Base-by-base conservation (phyloP, 768 basidiomycete species). In the Leccinum variicolor region DNA sequence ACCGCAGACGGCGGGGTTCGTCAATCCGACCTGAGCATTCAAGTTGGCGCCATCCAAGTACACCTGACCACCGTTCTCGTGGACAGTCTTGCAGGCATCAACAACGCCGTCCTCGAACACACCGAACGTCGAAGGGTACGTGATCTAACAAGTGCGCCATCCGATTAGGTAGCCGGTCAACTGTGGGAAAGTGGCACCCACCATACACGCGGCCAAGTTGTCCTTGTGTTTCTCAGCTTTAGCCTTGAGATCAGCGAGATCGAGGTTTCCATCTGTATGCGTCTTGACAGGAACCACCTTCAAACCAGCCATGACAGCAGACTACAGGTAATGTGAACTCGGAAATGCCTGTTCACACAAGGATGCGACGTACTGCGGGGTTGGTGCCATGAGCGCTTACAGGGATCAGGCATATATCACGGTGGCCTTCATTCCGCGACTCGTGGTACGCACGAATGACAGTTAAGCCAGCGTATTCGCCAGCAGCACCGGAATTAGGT, bases 341-440 rank as follows among this genome's bases (percentile, higher is more conserved):
- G 52, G 28, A 14, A 33, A 50, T n/a, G 23, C 49, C 39, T 34
- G 21, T 49, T 52, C 25, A 14, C 26, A 45, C 28, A 43, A 45
- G n/a, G 11, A 52, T 34, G 9, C 23, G 52, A 11, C 90, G 75
- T 67, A 92, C 92, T 51, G 97, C 97, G 49, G 97, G 97, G 75
- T 99, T 98, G 45, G 97, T 98, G 45, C 97, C 97, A 75, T 98
- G 97, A 3, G 97, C 97, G 64, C 93, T 96, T 54, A 96, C 76
- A 54, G 97, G 97, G 64, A 98, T 96, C 52, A 98, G 74, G 69
- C 94, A 98, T 51, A 98, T 83, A 70, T 98, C 84, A 47, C 97
- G 85, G 62, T 95, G 84, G 1, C 78, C 81, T 66, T 98, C 87
- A 31, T 90, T 90, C 21, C 87, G 86, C 53, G 92, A 90, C 69